Evolutionary conservation across 2,329 filamentous ascomycete genomes (phyloP).

Genomic region (Chaetoscypha palmicola): DNA sequence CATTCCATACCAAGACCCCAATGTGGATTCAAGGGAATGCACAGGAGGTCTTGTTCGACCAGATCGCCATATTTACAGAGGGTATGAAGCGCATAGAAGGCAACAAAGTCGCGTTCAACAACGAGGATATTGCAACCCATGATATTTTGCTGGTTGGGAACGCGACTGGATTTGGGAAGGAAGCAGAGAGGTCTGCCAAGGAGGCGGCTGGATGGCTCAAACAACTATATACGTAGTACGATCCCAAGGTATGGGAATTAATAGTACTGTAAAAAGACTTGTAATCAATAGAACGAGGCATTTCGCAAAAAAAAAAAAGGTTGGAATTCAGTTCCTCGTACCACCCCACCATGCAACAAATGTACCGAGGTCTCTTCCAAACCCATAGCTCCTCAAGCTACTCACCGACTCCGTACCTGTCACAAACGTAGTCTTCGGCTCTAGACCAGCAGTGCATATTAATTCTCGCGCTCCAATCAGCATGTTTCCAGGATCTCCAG

Average conservation of each 20-base stretch:
- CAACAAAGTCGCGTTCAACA: slow-evolving; percentile 36
- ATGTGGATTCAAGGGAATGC: slow-evolving; percentile 31
- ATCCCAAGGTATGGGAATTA: too few species aligned
- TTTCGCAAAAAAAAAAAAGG: too few species aligned
- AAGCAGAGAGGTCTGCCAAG: slow-evolving; percentile 21
- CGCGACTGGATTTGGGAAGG: slow-evolving; percentile 36
- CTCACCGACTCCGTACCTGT: too few species aligned
- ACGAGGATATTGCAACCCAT: slow-evolving; percentile 37
- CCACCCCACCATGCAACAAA: too few species aligned
- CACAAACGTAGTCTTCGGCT: not conserved
- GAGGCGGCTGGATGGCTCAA: slow-evolving; percentile 9
- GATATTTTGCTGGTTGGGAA: slow-evolving; percentile 39
- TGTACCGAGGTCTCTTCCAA: too few species aligned
- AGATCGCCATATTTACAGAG: not conserved
- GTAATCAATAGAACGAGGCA: too few species aligned
- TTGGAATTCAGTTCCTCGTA: too few species aligned
- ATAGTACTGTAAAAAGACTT: too few species aligned
- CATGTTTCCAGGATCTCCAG: not conserved
- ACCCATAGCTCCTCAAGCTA: too few species aligned
- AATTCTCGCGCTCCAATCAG: not conserved
- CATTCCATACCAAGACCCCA: slow-evolving; percentile 20
- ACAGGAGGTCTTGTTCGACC: not conserved
- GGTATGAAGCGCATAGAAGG: slow-evolving; percentile 32
- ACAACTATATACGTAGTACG: too few species aligned
- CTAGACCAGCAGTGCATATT: not conserved